Evolutionary conservation across 2,329 filamentous ascomycete species (phyloP).

Genomic region (Conoideocrella luteorostrata): DNA sequence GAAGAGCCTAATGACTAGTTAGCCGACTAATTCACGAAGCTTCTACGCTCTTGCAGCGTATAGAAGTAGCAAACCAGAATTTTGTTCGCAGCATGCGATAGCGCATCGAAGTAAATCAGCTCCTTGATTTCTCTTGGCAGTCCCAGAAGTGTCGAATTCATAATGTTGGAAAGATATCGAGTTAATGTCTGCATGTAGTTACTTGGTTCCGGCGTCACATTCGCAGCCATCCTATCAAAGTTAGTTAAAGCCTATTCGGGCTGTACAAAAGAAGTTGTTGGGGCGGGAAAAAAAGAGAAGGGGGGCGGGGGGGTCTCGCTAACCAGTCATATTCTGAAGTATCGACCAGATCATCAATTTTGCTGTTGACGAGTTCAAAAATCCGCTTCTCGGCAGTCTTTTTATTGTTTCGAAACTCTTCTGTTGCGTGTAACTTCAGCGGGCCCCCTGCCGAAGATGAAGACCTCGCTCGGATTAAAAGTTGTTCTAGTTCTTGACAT

Average conservation of each 20-base stretch:
- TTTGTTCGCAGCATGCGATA: slow-evolving; percentile 82
- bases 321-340: slow-evolving; percentile 96
- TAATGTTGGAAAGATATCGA: slow-evolving; percentile 88
- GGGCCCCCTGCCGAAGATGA: slow-evolving; percentile 75
- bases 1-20: slow-evolving; percentile 52
- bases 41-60: no score
- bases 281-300: no score
- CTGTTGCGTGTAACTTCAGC: slow-evolving; percentile 73
- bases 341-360: slow-evolving; percentile 95
- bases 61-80: slow-evolving; percentile 53
- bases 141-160: slow-evolving; percentile 88
- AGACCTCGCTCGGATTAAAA: slow-evolving; percentile 78
- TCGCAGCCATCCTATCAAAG: slow-evolving; percentile 40
- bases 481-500: slow-evolving; percentile 79
- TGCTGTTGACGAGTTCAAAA: slow-evolving; percentile 96
- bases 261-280: no score
- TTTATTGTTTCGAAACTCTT: slow-evolving; percentile 81
- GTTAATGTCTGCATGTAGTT: slow-evolving; percentile 96
- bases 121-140: slow-evolving; percentile 96
- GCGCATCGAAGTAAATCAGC: slow-evolving; percentile 93
- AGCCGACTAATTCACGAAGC: slow-evolving; percentile 5
- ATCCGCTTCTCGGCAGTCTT: slow-evolving; percentile 96
- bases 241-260: not conserved
- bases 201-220: slow-evolving; percentile 65
- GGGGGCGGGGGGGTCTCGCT: slow-evolving; percentile 15